These are phyloP conservation scores for Trichocomaceae sp. DNA, from an alignment of 2,329 filamentous ascomycete genomes.

Conservation along the genomic window DNA sequence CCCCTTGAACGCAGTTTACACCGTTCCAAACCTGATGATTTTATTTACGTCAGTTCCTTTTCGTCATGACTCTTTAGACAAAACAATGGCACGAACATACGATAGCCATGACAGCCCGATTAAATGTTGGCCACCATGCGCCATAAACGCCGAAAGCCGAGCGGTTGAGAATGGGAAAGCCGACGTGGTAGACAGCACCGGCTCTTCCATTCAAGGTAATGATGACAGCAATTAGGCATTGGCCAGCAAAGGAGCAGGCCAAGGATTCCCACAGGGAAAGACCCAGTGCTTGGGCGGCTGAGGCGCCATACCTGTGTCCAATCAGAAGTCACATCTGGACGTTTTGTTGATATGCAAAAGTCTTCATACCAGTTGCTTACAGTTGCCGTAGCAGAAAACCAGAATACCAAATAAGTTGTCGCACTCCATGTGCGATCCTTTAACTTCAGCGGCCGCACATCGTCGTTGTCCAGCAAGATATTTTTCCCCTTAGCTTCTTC, in stretches of 20 bases:
- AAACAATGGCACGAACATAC: not conserved
- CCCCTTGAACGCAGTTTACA: conserved; percentile 35
- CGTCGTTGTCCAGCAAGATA: conserved; percentile 30
- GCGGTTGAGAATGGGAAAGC: conserved; percentile 35
- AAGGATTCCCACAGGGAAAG: conserved; percentile 45
- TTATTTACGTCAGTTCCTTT: not conserved
- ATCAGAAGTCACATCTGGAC: not conserved
- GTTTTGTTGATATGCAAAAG: not conserved
- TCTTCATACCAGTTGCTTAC: conserved; percentile 33
- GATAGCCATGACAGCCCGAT: conserved; percentile 39
- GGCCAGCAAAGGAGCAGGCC: conserved; percentile 33
- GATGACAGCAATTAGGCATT: conserved; percentile 21
- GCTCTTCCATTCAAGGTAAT: conserved; percentile 36
- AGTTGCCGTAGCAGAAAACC: conserved; percentile 25
- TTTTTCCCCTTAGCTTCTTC: not conserved
- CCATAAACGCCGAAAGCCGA: conserved; percentile 38
- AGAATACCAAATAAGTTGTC: conserved; percentile 34
- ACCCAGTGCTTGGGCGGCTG: conserved; percentile 34
- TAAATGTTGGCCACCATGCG: conserved; percentile 34
- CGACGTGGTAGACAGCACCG: conserved; percentile 37
- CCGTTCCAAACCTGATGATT: conserved; percentile 36
- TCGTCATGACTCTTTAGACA: not conserved
- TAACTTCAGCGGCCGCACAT: conserved; percentile 32
- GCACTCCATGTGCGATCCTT: conserved; percentile 34
- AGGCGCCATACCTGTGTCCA: conserved; percentile 10